Evolutionary conservation across 306 rosid genomes (phyloP), one percentile per base, ranked within the genome.

Genomic region (Trifolium dubium): DNA sequence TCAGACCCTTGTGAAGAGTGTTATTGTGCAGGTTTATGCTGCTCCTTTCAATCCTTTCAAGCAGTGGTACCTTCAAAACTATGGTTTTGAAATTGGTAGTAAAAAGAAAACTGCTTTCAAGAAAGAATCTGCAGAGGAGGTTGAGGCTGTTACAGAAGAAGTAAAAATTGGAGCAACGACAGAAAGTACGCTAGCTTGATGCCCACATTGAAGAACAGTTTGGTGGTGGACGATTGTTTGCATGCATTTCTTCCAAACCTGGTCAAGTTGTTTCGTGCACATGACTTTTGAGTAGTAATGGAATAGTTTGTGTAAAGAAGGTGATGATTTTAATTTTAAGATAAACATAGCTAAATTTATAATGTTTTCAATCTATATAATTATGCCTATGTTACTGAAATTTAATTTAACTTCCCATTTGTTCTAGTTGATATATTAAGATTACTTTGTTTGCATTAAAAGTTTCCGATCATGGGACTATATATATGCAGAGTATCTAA

Each of bases 11-110:
- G 89, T 86, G 71, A 83, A 76, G 65, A 19, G 87, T 81, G 89
- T 87, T 40, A 86, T 86, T 64, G 87, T 86, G 10, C 87, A 86
- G 53, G 87, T 86, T 5, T 87, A 86, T 86, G 89, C 86, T 40
- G 87, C 87, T n/a, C n/a, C n/a, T n/a, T n/a, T n/a, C n/a, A n/a
- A n/a, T 7, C 89, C 89, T 14, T 86, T 86, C 43, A 86, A 86
- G 80, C 89, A 83, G 64, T 86, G 89, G 89, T 86, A 86, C 67
- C 87, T 86, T 53, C 89, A 86, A 76, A 87, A 86, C 58, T 86
- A 86, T 72, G 89, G 87, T 63, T 81, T 86, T 72, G 89, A 86
- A 5, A 46, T 86, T 69, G 87, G 89, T 0, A 81, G 86, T 73
- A 86, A 86, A 14, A 86, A 86, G 82, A 86, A 86, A 54, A 30